Evolutionary conservation across 306 rosid genomes (phyloP), one percentile per base, ranked within the genome.

Genomic region (Cyamopsis tetragonoloba): DNA sequence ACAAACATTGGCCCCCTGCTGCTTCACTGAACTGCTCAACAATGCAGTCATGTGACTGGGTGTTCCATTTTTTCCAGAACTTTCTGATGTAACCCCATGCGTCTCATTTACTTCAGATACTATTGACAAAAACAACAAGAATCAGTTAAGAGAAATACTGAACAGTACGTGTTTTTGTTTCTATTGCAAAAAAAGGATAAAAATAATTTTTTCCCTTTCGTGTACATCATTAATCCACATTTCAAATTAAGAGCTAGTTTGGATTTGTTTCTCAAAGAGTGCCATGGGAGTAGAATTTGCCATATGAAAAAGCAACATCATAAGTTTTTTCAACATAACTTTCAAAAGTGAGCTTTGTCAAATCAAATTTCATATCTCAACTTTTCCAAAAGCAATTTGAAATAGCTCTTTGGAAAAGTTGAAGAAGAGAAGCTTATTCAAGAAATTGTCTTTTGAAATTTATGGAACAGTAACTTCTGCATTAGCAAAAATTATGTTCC

Each of bases 81-180:
- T 63, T 62, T 76, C 86, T 0, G 72, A 14, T 2, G 79, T 78
- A 17, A 59, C 82, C 39, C 64, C 80, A 4, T 27, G 37, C 14
- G 62, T 38, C 70, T 80, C 90, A 5, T 61, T 89, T 24, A 55
- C 91, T 54, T 63, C 77, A 71, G 80, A 70, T 24, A 17, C 82
- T 77, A 72, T 22, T 43, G 66, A 70, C 62, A 17, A 10, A 27
- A 42, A 31, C n/a, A 53, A 41, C 61, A 23, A 50, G 11, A 66
- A 14, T 19, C 5, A 68, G 35, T 48, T 8, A 39, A 17, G 31
- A 43, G n/a, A 44, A 31, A 67, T 48, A 28, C 2, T 18, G 15
- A 30, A 37, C 17, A 28, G 11, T 1, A 28, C 42, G 18, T 3
- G 30, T 49, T 34, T 39, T 20, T 20, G 13, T 0, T 14, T 49